These are phyloP conservation scores for Beta corolliflora DNA, from an alignment of 179 eudicot species.

Conservation along the genomic window DNA sequence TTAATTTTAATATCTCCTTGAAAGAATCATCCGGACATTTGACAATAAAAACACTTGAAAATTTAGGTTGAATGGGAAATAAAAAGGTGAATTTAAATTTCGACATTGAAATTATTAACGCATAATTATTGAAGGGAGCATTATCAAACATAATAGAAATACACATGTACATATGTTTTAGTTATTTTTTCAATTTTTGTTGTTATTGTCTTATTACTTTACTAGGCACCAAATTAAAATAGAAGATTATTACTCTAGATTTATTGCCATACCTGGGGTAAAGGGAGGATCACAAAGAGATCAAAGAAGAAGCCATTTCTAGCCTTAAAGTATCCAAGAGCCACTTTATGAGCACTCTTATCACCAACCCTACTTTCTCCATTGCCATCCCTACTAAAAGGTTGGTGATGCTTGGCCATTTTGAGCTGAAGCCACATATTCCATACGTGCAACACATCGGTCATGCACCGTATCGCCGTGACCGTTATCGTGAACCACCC, in stretches of 20 bases:
- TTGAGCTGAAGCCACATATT: conserved; percentile 84
- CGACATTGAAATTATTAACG: too few relatives aligned
- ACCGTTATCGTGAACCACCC: conserved; percentile 88
- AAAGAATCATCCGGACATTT: too few relatives aligned
- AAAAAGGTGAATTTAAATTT: too few relatives aligned
- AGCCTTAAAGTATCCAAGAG: conserved; percentile 54
- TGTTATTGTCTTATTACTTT: background rate
- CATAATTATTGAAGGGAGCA: too few relatives aligned
- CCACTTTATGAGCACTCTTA: conserved; percentile 28
- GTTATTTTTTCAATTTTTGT: too few relatives aligned
- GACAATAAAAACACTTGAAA: too few relatives aligned
- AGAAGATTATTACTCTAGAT: background rate
- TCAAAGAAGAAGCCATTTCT: conserved; percentile 68
- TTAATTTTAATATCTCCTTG: too few relatives aligned
- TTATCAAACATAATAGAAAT: too few relatives aligned
- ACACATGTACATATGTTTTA: too few relatives aligned
- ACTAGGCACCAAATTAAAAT: background rate
- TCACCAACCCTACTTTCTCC: conserved; percentile 12
- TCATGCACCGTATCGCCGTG: conserved; percentile 79
- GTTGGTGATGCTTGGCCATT: conserved; percentile 39
- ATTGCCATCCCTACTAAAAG: background rate
- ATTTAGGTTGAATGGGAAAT: too few relatives aligned
- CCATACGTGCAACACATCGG: conserved; percentile 74
- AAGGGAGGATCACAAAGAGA: conserved; percentile 79
- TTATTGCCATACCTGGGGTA: conserved; percentile 67